Percentiles rank a stretch among this genome's conserved stretches.
Evolutionary conservation across 2,329 filamentous ascomycete genomes (phyloP).

Genomic region (Xylariaceae sp.): DNA sequence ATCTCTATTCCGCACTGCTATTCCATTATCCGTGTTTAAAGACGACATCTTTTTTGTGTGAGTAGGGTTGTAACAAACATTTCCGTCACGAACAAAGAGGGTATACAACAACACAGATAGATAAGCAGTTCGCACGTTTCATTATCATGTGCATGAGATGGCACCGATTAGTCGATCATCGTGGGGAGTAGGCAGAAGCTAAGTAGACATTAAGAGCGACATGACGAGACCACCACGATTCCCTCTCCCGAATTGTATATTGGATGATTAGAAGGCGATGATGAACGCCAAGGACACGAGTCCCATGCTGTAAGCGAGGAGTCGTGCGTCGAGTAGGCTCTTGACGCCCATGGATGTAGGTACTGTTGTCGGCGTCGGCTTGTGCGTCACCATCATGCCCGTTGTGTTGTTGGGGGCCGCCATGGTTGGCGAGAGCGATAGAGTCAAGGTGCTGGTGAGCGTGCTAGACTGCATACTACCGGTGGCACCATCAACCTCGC

Average conservation of each 20-base stretch:
- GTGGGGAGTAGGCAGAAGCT: neutral
- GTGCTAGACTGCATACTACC: neutral
- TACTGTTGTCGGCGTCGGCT: conserved; percentile 1
- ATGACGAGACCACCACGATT: neutral
- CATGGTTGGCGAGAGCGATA: neutral
- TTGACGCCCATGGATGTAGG: conserved; percentile 1
- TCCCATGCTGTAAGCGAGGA: neutral
- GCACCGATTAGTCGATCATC: neutral
- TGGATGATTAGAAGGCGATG: neutral
- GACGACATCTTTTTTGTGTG: too few species aligned
- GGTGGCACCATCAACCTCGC: conserved; percentile 13
- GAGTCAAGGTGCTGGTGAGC: neutral
- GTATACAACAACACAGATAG: neutral
- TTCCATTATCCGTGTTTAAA: too few species aligned
- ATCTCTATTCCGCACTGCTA: too few species aligned
- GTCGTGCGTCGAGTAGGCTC: neutral
- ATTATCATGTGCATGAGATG: neutral
- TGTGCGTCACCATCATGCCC: neutral
- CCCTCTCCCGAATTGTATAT: neutral
- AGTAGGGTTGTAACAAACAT: too few species aligned
- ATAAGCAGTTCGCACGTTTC: neutral
- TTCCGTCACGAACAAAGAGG: neutral
- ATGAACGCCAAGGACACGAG: conserved; percentile 1
- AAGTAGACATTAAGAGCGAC: neutral
- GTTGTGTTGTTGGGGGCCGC: conserved; percentile 1